A percentile compares a stretch with the other conserved stretches of the same genome.
These are phyloP conservation scores for Globisporangium uncinulatum DNA, from an alignment of 352 stramenopile species.

Conservation along the genomic window DNA sequence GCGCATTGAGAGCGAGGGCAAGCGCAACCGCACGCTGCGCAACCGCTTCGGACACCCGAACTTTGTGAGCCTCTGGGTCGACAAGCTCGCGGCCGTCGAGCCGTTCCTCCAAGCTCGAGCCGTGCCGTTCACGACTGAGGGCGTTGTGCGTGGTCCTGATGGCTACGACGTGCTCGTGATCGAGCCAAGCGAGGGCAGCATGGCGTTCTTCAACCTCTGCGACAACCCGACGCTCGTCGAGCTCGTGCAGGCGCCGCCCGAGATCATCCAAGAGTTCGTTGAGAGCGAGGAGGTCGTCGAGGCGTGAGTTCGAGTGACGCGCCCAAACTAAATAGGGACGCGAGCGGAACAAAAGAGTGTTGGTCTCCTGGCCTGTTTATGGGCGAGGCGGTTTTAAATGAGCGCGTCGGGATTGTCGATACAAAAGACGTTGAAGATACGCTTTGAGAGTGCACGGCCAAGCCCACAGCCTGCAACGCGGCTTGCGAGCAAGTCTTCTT, in stretches of 20 bases:
- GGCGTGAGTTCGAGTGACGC: not conserved
- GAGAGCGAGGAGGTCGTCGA: slow-evolving; percentile 17
- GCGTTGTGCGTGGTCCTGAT: slow-evolving; percentile 51
- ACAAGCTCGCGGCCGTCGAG: slow-evolving; percentile 64
- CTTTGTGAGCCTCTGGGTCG: slow-evolving; percentile 83
- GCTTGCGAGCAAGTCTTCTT: slow-evolving; percentile 51
- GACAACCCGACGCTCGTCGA: slow-evolving; percentile 76
- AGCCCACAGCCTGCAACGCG: slow-evolving; percentile 37
- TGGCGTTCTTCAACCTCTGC: slow-evolving; percentile 82
- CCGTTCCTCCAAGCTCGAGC: slow-evolving; percentile 60
- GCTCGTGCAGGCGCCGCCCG: slow-evolving; percentile 69
- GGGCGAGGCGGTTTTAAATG: slow-evolving; percentile 13
- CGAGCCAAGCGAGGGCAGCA: slow-evolving; percentile 48
- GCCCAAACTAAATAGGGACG: not conserved
- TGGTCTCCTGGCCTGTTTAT: too few relatives aligned
- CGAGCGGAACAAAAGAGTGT: not conserved
- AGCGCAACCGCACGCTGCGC: slow-evolving; percentile 48
- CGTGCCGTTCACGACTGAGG: slow-evolving; percentile 49
- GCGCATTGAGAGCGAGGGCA: slow-evolving; percentile 58
- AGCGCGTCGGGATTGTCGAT: slow-evolving; percentile 26
- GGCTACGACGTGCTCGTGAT: slow-evolving; percentile 68
- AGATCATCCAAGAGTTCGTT: slow-evolving; percentile 76
- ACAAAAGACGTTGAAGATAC: slow-evolving; percentile 54
- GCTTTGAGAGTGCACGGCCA: slow-evolving; percentile 42
- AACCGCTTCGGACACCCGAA: slow-evolving; percentile 78